These are phyloP conservation scores for Mycena latifolia DNA, from an alignment of 768 basidiomycete genomes.

Conservation along the genomic window DNA sequence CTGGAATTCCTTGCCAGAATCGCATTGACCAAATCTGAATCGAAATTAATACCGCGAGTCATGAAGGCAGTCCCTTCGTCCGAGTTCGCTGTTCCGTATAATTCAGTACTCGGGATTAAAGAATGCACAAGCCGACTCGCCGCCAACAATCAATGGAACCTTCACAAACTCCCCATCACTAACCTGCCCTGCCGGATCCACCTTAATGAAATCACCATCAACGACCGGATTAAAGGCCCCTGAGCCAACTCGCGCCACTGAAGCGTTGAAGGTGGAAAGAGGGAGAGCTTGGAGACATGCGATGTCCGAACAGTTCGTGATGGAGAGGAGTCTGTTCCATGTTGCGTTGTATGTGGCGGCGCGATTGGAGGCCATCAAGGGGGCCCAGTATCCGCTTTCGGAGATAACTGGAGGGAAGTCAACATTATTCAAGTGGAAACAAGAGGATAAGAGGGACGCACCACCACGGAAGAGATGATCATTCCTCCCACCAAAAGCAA, in stretches of 20 bases:
- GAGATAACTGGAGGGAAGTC: constrained; percentile 20
- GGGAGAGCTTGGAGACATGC: constrained; percentile 27
- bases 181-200: constrained; percentile 28
- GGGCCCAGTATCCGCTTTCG: constrained; percentile 23
- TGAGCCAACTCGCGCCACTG: constrained; percentile 25
- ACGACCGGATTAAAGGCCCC: constrained; percentile 26
- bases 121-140: constrained; percentile 24
- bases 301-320: constrained; percentile 27
- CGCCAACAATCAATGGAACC: constrained; percentile 27
- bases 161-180: constrained; percentile 23
- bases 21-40: constrained; percentile 26
- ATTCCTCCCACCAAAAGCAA: constrained; percentile 27
- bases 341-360: constrained; percentile 26
- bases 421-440: constrained; percentile 23
- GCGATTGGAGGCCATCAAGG: constrained; percentile 27
- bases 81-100: constrained; percentile 26
- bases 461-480: constrained; percentile 29
- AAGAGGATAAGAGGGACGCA: constrained; percentile 24
- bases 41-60: constrained; percentile 27
- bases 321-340: constrained; percentile 28
- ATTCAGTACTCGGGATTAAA: constrained; percentile 23
- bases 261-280: constrained; percentile 28
- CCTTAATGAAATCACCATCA: constrained; percentile 28
- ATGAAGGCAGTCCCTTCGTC: constrained; percentile 20
- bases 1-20: constrained; percentile 24